Evolutionary conservation across 768 basidiomycete species (phyloP), one percentile per base, ranked within the genome.

Genomic region (Tylopilus intermedius): DNA sequence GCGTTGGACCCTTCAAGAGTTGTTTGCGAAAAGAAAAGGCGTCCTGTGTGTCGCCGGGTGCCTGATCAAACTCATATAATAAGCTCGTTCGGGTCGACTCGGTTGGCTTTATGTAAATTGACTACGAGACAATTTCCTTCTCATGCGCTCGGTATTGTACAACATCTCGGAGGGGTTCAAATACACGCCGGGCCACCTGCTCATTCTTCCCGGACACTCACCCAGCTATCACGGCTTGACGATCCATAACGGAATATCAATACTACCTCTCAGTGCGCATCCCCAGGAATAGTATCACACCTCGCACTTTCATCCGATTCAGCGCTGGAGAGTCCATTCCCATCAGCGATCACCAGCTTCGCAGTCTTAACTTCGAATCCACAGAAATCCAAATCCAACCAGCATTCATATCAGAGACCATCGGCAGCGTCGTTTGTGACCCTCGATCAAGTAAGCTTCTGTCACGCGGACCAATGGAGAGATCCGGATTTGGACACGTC

Each of bases 361-460:
- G 94, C 75, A 8, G 92, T 94, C 78, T 93, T 92, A 59, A 94
- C 85, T 69, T 94, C 91, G 58, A 92, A 94, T 3, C 86, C 88
- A 53, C 87, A 79, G 79, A 95, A 94, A 55, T 78, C 72, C 32
- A 94, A 72, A 38, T 75, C 76, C 50, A 90, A 38, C 4, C 60
- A n/a, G 0, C 46, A 3, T 70, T 67, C 11, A 51, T 51, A n/a
- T 66, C 62, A 1, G 59, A 3, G 71, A 21, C 30, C 8, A 15
- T 67, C 60, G 18, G 77, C 29, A 79, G 63, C 8, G 77, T 74
- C 45, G 71, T 62, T 66, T 58, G 45, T 83, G 76, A 45, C 95
- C 91, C 71, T 98, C 95, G 29, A 97, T 88, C 39, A 80, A 62
- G 54, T 77, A 78, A 1, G 86, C 94, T 45, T 80, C 81, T 9